Evolutionary conservation across 192 early-diverging fungal species (phyloP), one percentile per base, ranked within the genome.

Genomic region (Umbelopsis isabellina): DNA sequence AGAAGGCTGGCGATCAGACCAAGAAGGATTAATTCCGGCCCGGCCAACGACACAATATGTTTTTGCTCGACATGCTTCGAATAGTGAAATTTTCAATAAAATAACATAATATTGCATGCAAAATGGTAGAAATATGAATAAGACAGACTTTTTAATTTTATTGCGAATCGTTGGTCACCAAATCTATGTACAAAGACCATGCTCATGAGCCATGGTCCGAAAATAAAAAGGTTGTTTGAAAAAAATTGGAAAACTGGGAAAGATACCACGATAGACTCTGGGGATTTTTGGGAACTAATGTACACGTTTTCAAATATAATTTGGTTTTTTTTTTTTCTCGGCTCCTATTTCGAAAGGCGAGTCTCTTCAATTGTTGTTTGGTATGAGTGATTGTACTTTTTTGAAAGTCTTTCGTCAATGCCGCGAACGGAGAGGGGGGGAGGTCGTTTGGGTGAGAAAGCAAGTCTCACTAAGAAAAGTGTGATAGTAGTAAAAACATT

Each of bases 1-100:
- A 85, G 77, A 76, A 84, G 68, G 71, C 72, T 65, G 66, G 69
- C 41, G 75, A 80, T 45, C 75, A 76, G 48, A 41, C 64, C n/a
- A 51, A 67, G 50, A 23, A 65, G 67, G 55, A 61, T n/a, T 61
- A 61, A 52, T 21, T 52, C 4, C 21, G 12, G 21, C 11, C 10
- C 4, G 51, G 3, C 25, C 22, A 7, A 25, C n/a, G 3, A 8
- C 51, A 52, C 51, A 6, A 13, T 23, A 22, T 23, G 21, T 25
- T 23, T 25, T 23, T 37, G 25, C 55, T 1, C 16, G 12, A 1
- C 3, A 27, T 16, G 25, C 16, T 52, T 52, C 51, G 23, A 52
- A 25, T n/a, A 13, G 6, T 10, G 37, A 41, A 41, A 41, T 10
- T 49, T 21, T 49, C 6, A 49, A 49, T 49, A 49, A 49, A 49